Conservation (phyloP, 106 monocot species). For the Acorus gramineus region DNA sequence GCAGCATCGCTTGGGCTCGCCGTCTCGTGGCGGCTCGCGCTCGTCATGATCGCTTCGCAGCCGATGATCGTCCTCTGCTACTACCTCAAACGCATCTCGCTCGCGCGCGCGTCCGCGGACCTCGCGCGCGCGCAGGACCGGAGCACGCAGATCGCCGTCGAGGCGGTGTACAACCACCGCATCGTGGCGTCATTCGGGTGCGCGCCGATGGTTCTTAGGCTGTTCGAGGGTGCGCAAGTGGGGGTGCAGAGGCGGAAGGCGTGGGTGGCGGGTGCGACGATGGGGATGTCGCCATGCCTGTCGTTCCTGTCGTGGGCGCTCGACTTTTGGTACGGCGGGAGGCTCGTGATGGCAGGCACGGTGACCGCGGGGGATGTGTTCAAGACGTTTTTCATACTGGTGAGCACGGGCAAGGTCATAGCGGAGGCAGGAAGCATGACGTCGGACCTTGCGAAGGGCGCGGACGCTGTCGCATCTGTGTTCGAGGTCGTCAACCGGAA, state of each 20-base stretch:
- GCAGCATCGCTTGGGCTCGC: constrained; percentile 49
- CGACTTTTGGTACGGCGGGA: constrained; percentile 86
- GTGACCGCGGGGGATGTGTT: constrained; percentile 47
- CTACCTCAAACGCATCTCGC: constrained; percentile 42
- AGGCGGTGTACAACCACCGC: constrained; percentile 62
- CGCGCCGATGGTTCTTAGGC: constrained; percentile 24
- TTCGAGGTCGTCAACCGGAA: constrained; percentile 62
- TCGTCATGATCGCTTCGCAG: constrained; percentile 75
- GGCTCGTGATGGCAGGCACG: constrained; percentile 30
- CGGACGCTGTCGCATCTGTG: constrained; percentile 46
- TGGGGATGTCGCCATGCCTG: constrained; percentile 55
- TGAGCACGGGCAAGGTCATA: constrained; percentile 70
- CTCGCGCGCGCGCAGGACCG: constrained; percentile 34
- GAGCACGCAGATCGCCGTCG: constrained; percentile 64
- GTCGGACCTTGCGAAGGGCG: constrained; percentile 70
- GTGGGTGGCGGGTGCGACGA: constrained; percentile 49
- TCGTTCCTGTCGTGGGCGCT: constrained; percentile 60
- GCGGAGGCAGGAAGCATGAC: constrained; percentile 90
- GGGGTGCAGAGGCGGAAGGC: constrained; percentile 43
- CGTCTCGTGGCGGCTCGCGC: constrained; percentile 71
- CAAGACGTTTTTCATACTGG: constrained; percentile 83
- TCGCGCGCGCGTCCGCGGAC: constrained; percentile 35
- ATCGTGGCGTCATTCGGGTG: constrained; percentile 59
- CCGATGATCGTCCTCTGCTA: constrained; percentile 49
- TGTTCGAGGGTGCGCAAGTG: constrained; percentile 60